Percentiles rank a stretch among this genome's conserved stretches.
Conservation (phyloP, 2,329 filamentous ascomycete genomes). For the Nigrospora sphaerica region DNA sequence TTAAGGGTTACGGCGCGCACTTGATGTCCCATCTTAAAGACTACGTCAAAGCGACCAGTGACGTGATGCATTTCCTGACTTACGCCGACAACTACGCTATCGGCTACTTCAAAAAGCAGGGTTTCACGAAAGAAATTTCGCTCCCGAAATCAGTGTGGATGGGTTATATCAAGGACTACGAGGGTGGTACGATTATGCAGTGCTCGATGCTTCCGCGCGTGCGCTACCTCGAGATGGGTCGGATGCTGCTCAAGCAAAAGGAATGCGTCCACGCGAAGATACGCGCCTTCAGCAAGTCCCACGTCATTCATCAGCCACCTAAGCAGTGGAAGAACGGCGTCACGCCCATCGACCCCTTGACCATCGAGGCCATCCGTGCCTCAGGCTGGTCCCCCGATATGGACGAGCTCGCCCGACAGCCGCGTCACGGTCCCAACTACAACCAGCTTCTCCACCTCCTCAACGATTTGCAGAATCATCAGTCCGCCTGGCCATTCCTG, state of each 20-base stretch:
- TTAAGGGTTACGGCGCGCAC: slow-evolving; percentile 96
- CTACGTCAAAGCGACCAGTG: slow-evolving; percentile 93
- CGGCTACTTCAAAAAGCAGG: slow-evolving; percentile 98
- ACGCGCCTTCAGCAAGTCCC: slow-evolving; percentile 79
- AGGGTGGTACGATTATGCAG: slow-evolving; percentile 98
- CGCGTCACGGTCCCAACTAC: slow-evolving; percentile 93
- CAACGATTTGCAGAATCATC: slow-evolving; percentile 92
- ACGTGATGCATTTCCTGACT: slow-evolving; percentile 97
- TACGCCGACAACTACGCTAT: slow-evolving; percentile 99
- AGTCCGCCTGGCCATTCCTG: slow-evolving; percentile 89
- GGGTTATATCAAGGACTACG: slow-evolving; percentile 99
- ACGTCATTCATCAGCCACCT: slow-evolving; percentile 79
- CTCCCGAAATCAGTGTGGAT: slow-evolving; percentile 89
- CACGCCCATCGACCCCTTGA: slow-evolving; percentile 72
- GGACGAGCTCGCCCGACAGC: slow-evolving; percentile 92
- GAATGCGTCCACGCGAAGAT: slow-evolving; percentile 94
- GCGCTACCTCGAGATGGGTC: slow-evolving; percentile 84
- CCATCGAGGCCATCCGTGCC: slow-evolving; percentile 80
- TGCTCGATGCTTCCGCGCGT: slow-evolving; percentile 95
- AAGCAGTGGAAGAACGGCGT: slow-evolving; percentile 76
- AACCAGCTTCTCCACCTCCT: slow-evolving; percentile 88
- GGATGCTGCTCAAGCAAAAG: slow-evolving; percentile 96
- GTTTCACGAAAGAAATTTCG: slow-evolving; percentile 97
- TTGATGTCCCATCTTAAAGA: slow-evolving; percentile 97
- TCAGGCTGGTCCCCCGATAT: slow-evolving; percentile 96